These are phyloP conservation scores for Colletotrichum endophyticum DNA, from an alignment of 2,329 filamentous ascomycete genomes.

Conservation along the genomic window DNA sequence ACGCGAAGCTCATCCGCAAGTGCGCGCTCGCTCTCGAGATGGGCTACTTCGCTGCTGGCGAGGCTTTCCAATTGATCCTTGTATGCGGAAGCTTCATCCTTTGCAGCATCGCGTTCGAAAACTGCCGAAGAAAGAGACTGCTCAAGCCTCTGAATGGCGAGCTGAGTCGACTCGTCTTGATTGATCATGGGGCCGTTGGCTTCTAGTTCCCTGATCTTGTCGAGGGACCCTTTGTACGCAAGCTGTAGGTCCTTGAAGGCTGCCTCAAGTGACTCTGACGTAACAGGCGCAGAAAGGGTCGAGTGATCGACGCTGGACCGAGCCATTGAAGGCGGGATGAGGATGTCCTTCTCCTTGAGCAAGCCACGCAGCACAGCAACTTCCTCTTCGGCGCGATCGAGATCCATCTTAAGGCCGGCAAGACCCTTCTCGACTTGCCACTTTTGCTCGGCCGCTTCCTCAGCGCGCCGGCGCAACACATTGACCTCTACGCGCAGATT, in stretches of 20 bases:
- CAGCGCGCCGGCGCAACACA: conserved; percentile 81
- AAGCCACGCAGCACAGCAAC: conserved; percentile 81
- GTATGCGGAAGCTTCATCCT: conserved; percentile 67
- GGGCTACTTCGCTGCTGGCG: conserved; percentile 59
- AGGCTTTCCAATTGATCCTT: conserved; percentile 65
- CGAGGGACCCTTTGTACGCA: conserved; percentile 70
- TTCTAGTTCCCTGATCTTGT: conserved; percentile 70
- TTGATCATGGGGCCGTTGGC: conserved; percentile 39
- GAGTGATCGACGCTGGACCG: conserved; percentile 38
- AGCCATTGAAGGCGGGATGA: conserved; percentile 66
- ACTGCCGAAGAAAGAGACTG: conserved; percentile 72
- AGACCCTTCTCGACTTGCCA: conserved; percentile 95
- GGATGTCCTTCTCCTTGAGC: conserved; percentile 82
- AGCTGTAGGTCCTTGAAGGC: conserved; percentile 78
- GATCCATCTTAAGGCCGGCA: conserved; percentile 89
- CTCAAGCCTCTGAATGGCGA: conserved; percentile 70
- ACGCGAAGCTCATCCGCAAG: conserved; percentile 73
- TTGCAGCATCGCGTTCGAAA: conserved; percentile 74
- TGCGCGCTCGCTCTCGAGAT: conserved; percentile 64
- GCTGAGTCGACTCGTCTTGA: conserved; percentile 63
- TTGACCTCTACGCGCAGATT: conserved; percentile 85
- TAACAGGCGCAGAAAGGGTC: conserved; percentile 48
- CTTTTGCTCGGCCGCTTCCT: conserved; percentile 94
- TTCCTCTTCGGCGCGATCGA: conserved; percentile 94
- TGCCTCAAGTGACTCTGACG: conserved; percentile 73